These are phyloP conservation scores for Symbiodinium pilosum DNA, from an alignment of 73 alveolate species.

Conservation along the genomic window DNA sequence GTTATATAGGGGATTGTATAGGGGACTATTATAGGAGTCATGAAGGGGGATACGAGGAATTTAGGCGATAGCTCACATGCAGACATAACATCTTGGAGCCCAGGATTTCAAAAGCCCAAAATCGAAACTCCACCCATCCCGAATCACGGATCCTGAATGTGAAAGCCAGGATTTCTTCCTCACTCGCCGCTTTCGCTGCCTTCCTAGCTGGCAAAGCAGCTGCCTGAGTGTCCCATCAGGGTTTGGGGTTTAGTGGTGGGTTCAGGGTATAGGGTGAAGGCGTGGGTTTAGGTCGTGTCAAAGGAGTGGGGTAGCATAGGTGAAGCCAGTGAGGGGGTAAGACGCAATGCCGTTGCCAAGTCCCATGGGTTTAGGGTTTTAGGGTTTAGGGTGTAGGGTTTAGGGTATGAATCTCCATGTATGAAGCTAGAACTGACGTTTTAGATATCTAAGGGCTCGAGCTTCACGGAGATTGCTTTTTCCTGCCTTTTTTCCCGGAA, in stretches of 20 bases:
- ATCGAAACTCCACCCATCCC: neutral
- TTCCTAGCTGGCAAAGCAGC: conserved; percentile 8
- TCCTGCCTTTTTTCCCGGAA: no score
- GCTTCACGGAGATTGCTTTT: no score
- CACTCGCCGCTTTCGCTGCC: conserved; percentile 36
- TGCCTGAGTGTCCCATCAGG: neutral
- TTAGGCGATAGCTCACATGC: no score
- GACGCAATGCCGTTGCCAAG: no score
- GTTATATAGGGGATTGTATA: no score
- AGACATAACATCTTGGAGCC: no score
- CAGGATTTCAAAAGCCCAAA: neutral
- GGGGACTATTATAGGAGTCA: no score
- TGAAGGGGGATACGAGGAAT: no score
- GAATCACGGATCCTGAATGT: neutral
- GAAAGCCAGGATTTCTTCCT: neutral
- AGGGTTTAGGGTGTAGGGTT: neutral
- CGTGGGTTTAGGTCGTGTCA: neutral
- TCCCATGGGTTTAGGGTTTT: neutral
- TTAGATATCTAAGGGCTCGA: no score
- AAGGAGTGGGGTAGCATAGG: no score
- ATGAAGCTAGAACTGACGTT: no score
- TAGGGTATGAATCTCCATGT: neutral
- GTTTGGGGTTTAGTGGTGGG: neutral
- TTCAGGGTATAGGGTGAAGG: neutral
- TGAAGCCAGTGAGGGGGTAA: no score